These are phyloP conservation scores for Sphagnum tenellum DNA, from an alignment of 225 moss, liverwort and hornwort genomes.

Conservation along the genomic window DNA sequence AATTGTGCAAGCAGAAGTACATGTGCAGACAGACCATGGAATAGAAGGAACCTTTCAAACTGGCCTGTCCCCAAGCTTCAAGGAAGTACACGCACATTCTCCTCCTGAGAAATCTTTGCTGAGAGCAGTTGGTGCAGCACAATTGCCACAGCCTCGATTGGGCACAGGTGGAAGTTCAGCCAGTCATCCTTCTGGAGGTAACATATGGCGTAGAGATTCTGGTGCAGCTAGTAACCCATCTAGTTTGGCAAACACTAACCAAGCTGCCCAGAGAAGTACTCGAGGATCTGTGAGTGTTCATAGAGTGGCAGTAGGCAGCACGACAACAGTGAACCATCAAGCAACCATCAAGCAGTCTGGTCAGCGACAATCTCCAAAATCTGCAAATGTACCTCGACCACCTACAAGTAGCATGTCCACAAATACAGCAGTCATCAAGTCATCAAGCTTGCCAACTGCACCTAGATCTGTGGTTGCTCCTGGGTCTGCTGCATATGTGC, in stretches of 20 bases:
- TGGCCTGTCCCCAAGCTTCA: neutral
- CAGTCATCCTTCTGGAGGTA: constrained; percentile 8
- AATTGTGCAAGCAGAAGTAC: too few relatives aligned
- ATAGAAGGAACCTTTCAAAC: too few relatives aligned
- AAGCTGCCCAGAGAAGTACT: too few relatives aligned
- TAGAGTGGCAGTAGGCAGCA: too few relatives aligned
- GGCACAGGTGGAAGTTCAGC: constrained; percentile 1
- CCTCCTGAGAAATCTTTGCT: neutral
- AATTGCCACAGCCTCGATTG: constrained; percentile 1
- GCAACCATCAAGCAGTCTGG: too few relatives aligned
- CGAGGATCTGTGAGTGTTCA: too few relatives aligned
- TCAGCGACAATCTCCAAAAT: too few relatives aligned
- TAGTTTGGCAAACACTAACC: neutral
- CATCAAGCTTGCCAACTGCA: constrained; percentile 5
- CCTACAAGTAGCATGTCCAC: too few relatives aligned
- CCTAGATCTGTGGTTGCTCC: constrained; percentile 4
- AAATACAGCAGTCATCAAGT: too few relatives aligned
- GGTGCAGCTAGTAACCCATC: constrained; percentile 8
- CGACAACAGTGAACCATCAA: too few relatives aligned
- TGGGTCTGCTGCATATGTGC: constrained; percentile 39
- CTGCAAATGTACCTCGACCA: too few relatives aligned
- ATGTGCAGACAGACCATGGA: too few relatives aligned
- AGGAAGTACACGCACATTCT: constrained; percentile 4
- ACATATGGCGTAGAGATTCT: constrained; percentile 20
- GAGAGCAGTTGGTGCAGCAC: constrained; percentile 1